A percentile compares a stretch with the other conserved stretches of the same genome.
phyloP scores from a whole-genome alignment of 1,284 basidiomycete species.

The Cutaneotrichosporon mucoides region DNA sequence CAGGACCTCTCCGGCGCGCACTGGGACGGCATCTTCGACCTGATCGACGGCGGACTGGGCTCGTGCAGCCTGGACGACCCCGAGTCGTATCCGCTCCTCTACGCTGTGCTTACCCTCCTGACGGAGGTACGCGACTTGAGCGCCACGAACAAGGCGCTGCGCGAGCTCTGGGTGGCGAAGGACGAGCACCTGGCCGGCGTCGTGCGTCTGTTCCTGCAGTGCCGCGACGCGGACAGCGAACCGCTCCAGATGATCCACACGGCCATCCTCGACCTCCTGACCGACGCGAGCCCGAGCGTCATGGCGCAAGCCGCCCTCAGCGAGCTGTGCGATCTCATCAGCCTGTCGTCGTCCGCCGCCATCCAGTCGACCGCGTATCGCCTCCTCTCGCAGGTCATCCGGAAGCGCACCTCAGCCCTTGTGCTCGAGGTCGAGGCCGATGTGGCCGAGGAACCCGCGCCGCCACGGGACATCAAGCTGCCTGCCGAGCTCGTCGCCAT shows the following conservation, averaged over 20 bases:
- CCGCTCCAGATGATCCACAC: conserved; percentile 66
- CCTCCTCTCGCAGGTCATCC: conserved; percentile 35
- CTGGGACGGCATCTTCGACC: conserved; percentile 88
- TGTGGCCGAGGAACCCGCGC: conserved; percentile 25
- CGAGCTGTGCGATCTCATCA: conserved; percentile 47
- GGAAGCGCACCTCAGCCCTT: conserved; percentile 49
- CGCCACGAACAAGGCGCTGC: conserved; percentile 66
- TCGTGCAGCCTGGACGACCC: conserved; percentile 63
- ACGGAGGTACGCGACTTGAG: conserved; percentile 67
- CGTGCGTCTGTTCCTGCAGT: conserved; percentile 39
- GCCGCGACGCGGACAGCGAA: conserved; percentile 51
- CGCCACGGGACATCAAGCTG: conserved; percentile 48
- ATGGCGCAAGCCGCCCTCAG: conserved; percentile 63
- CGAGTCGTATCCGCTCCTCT: conserved; percentile 60
- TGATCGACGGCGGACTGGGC: conserved; percentile 83
- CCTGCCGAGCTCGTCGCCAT: conserved; percentile 65
- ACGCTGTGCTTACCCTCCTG: conserved; percentile 66
- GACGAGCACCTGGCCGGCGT: conserved; percentile 38
- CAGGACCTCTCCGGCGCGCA: conserved; percentile 82
- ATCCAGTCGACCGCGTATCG: conserved; percentile 42
- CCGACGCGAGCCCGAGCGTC: conserved; percentile 61
- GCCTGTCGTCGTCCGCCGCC: conserved; percentile 27
- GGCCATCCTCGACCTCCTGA: conserved; percentile 63
- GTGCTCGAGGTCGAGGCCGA: conserved; percentile 73
- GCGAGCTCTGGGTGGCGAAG: conserved; percentile 60